These are phyloP conservation scores for Citropsis articulata DNA, from an alignment of 345 rosid species.

Conservation along the genomic window DNA sequence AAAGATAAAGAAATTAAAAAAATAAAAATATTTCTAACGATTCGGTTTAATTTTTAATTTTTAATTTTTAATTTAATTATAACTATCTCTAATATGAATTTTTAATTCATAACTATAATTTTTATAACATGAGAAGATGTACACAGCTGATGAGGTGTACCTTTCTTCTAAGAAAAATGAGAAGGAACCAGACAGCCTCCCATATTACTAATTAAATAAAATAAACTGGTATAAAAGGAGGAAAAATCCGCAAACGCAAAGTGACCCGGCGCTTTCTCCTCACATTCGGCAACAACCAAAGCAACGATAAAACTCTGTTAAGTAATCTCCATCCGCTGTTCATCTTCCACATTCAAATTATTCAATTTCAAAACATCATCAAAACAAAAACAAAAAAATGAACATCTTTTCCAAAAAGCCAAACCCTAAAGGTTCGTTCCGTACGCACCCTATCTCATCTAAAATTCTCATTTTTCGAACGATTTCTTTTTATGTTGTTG, in stretches of 20 bases:
- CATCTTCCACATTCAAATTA: not conserved
- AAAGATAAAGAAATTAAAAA: too few relatives aligned
- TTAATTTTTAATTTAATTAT: too few relatives aligned
- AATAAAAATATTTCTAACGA: too few relatives aligned
- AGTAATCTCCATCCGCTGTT: not conserved
- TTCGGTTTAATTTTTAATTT: too few relatives aligned
- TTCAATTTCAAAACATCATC: too few relatives aligned
- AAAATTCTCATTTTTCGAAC: not conserved
- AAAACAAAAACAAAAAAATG: slow-evolving; percentile 21
- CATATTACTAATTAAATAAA: too few relatives aligned
- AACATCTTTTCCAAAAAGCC: slow-evolving; percentile 72
- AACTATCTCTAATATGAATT: too few relatives aligned
- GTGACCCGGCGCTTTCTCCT: slow-evolving; percentile 15
- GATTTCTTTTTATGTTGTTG: not conserved
- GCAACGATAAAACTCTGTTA: not conserved
- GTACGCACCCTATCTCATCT: not conserved
- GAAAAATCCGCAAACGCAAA: slow-evolving; percentile 9
- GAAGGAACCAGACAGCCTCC: too few relatives aligned
- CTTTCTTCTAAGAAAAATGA: too few relatives aligned
- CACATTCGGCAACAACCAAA: slow-evolving; percentile 17
- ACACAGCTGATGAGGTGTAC: too few relatives aligned
- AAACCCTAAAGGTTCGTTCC: slow-evolving; percentile 60
- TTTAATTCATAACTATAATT: too few relatives aligned
- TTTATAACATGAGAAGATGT: too few relatives aligned
- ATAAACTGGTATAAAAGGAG: not conserved